Percentiles rank a stretch among this genome's conserved stretches.
These are phyloP conservation scores for Ascochyta rabiei DNA, from an alignment of 2,329 filamentous ascomycete species.

Conservation along the genomic window DNA sequence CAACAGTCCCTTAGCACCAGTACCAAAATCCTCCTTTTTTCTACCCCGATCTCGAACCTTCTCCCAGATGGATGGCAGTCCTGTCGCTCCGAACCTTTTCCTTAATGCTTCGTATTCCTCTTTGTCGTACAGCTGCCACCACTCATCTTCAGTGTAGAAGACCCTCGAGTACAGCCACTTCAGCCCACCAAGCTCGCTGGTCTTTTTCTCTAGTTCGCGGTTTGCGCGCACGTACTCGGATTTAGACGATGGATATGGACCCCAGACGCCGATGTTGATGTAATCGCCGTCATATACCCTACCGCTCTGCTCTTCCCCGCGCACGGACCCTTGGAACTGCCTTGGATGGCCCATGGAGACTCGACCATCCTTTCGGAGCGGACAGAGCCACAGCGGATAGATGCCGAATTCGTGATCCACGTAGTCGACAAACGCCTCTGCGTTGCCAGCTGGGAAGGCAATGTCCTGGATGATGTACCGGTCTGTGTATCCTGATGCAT, in stretches of 20 bases:
- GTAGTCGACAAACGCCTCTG: constrained; percentile 59
- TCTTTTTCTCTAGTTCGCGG: constrained; percentile 71
- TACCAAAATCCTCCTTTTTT: constrained; percentile 24
- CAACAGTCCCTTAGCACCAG: constrained; percentile 29
- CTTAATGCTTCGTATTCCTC: constrained; percentile 68
- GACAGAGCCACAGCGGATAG: constrained; percentile 66
- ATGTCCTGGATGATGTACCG: constrained; percentile 68
- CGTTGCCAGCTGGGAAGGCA: constrained; percentile 60
- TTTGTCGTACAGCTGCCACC: constrained; percentile 68
- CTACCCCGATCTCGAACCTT: constrained; percentile 59
- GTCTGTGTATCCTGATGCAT: constrained; percentile 61
- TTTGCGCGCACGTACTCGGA: constrained; percentile 72
- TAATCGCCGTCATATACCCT: constrained; percentile 27
- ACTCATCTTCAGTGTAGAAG: constrained; percentile 77
- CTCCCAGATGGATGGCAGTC: constrained; percentile 71
- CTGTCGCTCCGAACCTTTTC: constrained; percentile 65
- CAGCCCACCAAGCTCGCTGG: constrained; percentile 72
- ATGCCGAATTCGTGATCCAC: constrained; percentile 54
- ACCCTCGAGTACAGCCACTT: constrained; percentile 90
- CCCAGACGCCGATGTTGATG: constrained; percentile 70
- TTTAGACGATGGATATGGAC: constrained; percentile 66
- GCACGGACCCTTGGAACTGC: constrained; percentile 10
- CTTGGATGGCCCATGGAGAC: constrained; percentile 40
- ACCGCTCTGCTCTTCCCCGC: constrained; percentile 1
- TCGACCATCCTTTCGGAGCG: constrained; percentile 46